A percentile compares a stretch with the other conserved stretches of the same genome.
Evolutionary conservation across 1,139 yeast genomes (phyloP).

Genomic region (Candida dubliniensis): DNA sequence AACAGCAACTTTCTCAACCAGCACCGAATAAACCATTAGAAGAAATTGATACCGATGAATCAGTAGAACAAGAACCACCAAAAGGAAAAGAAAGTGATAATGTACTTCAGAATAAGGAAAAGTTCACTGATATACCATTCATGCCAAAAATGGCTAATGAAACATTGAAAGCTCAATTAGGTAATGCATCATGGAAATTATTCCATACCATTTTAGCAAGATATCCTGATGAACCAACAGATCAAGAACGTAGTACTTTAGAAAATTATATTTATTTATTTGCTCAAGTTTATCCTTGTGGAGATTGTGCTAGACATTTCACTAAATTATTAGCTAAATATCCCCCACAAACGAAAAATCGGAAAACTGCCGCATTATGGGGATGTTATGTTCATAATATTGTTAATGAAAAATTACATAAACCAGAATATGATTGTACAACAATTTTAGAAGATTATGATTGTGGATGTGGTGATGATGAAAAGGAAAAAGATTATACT

Average conservation of each 20-base stretch:
- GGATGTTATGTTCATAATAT: conserved; percentile 92
- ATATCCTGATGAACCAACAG: conserved; percentile 79
- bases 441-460: conserved; percentile 85
- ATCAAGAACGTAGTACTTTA: conserved; percentile 62
- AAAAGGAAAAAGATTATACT: conserved; percentile 42
- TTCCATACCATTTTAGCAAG: conserved; percentile 90
- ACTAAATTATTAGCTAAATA: conserved; percentile 60
- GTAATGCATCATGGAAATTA: conserved; percentile 84
- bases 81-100: background rate
- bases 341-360: conserved; percentile 82
- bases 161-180: conserved; percentile 67
- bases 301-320: conserved; percentile 94
- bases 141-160: conserved; percentile 83
- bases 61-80: background rate
- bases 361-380: conserved; percentile 90
- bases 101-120: conserved; percentile 9
- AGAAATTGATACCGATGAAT: background rate
- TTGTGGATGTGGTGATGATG: conserved; percentile 91
- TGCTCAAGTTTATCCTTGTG: conserved; percentile 86
- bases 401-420: conserved; percentile 72
- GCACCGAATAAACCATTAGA: conserved; percentile 1
- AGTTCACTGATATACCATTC: conserved; percentile 52
- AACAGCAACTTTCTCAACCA: background rate
- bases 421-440: conserved; percentile 78
- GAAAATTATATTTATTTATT: conserved; percentile 53